phyloP scores from a whole-genome alignment of 441 rosid genomes.

The Mallotus repandus region DNA sequence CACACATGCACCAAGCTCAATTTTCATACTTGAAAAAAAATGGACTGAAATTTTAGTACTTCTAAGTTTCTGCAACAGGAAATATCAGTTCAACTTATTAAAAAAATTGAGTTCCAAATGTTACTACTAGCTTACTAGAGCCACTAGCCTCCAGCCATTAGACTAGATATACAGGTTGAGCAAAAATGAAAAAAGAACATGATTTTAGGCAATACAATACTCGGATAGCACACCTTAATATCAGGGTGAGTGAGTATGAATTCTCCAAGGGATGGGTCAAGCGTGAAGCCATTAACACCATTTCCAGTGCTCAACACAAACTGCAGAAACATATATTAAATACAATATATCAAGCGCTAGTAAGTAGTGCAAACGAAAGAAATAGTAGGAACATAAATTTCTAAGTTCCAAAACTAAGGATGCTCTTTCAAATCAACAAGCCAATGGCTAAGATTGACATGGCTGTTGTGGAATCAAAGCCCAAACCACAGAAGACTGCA shows the following conservation, averaged over 20 bases:
- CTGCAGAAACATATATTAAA: slow-evolving; percentile 41
- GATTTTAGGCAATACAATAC: neutral
- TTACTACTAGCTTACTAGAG: neutral
- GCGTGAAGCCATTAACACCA: slow-evolving; percentile 93
- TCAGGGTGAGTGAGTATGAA: slow-evolving; percentile 95
- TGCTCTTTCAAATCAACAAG: neutral
- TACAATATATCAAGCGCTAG: neutral
- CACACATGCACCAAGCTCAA: neutral
- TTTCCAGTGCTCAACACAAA: slow-evolving; percentile 84
- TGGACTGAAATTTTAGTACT: neutral
- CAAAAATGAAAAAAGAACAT: too few relatives aligned
- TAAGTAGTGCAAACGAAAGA: neutral
- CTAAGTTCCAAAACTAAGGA: neutral
- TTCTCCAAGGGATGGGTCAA: slow-evolving; percentile 98
- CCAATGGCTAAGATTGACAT: neutral
- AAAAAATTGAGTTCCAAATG: neutral
- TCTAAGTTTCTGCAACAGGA: neutral
- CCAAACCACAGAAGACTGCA: neutral
- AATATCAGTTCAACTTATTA: neutral
- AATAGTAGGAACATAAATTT: neutral
- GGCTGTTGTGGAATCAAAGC: neutral
- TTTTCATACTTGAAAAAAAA: neutral
- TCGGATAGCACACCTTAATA: slow-evolving; percentile 53
- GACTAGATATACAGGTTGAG: too few relatives aligned
- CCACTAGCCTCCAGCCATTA: too few relatives aligned